Evolutionary conservation across 805 yeast genomes (phyloP).

Genomic region (Candida adriatica): DNA sequence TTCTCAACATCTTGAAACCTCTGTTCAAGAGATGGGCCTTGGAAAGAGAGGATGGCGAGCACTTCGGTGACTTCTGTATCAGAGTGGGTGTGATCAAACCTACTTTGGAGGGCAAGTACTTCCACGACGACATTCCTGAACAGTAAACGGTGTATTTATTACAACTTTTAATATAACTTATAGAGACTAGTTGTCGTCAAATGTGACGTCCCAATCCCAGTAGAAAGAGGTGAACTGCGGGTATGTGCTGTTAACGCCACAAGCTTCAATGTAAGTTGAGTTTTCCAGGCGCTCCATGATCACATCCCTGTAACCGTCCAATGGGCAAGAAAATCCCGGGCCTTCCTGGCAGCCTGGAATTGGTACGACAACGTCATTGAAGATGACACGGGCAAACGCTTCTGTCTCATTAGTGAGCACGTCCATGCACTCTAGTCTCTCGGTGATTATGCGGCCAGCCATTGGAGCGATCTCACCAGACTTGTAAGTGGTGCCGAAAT

Average conservation of each 20-base stretch:
- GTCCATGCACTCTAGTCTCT: constrained; percentile 38
- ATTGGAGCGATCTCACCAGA: constrained; percentile 46
- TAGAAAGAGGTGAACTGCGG: constrained; percentile 18
- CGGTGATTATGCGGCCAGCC: constrained; percentile 49
- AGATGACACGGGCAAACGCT: constrained; percentile 37
- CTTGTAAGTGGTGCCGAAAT: constrained; percentile 42
- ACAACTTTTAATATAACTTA: no score
- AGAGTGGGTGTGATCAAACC: constrained; percentile 85
- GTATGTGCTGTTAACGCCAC: constrained; percentile 20
- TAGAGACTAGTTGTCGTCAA: constrained; percentile 16
- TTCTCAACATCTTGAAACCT: constrained; percentile 69
- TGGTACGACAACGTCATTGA: constrained; percentile 52
- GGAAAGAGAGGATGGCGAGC: constrained; percentile 88
- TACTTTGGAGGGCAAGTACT: constrained; percentile 83
- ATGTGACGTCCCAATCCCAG: constrained; percentile 20
- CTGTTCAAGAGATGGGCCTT: constrained; percentile 90
- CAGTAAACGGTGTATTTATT: constrained; percentile 4
- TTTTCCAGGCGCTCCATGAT: constrained; percentile 26
- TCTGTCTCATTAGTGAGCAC: constrained; percentile 24
- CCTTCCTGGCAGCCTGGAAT: constrained; percentile 41
- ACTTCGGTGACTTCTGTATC: constrained; percentile 88
- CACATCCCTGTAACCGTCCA: constrained; percentile 27
- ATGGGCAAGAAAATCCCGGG: constrained; percentile 45
- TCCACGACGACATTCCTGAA: constrained; percentile 91
- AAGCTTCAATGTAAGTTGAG: constrained; percentile 26